Conservation (phyloP, 768 basidiomycete genomes). For the Amanita pseudoporphyria region DNA sequence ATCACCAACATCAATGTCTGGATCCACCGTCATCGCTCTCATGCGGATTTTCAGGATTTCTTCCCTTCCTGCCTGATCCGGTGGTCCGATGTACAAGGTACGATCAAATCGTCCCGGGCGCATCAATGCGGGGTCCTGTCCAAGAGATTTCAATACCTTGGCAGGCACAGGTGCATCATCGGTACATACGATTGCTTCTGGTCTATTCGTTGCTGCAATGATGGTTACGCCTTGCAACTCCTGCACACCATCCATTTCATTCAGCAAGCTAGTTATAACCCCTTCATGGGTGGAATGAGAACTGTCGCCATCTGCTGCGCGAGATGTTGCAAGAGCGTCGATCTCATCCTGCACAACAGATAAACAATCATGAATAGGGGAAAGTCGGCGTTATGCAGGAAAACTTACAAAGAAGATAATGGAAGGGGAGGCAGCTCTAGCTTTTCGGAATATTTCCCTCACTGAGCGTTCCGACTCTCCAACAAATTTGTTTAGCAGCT, state of each 20-base stretch:
- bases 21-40: constrained; percentile 71
- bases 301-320: constrained; percentile 46
- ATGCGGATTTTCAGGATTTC: constrained; percentile 82
- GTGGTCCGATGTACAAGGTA: constrained; percentile 90
- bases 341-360: constrained; percentile 73
- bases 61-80: constrained; percentile 65
- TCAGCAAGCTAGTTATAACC: constrained; percentile 85
- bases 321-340: constrained; percentile 82
- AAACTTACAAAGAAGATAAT: constrained; percentile 89
- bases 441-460: constrained; percentile 92
- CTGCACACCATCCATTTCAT: constrained; percentile 98
- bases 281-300: constrained; percentile 71
- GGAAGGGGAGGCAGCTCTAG: constrained; percentile 86
- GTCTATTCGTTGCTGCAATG: constrained; percentile 92
- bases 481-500: constrained; percentile 95
- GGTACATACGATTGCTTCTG: constrained; percentile 63
- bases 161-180: not conserved
- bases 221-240: constrained; percentile 92
- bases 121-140: constrained; percentile 88
- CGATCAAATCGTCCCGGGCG: constrained; percentile 92
- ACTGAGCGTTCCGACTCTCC: constrained; percentile 96
- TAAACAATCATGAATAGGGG: constrained; percentile 1
- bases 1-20: constrained; percentile 58
- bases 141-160: not conserved
- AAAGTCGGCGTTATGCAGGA: not conserved